Evolutionary conservation across 495 filamentous ascomycete genomes (phyloP), one percentile per base, ranked within the genome.

Genomic region (Hyphodiscus hymeniophilus): DNA sequence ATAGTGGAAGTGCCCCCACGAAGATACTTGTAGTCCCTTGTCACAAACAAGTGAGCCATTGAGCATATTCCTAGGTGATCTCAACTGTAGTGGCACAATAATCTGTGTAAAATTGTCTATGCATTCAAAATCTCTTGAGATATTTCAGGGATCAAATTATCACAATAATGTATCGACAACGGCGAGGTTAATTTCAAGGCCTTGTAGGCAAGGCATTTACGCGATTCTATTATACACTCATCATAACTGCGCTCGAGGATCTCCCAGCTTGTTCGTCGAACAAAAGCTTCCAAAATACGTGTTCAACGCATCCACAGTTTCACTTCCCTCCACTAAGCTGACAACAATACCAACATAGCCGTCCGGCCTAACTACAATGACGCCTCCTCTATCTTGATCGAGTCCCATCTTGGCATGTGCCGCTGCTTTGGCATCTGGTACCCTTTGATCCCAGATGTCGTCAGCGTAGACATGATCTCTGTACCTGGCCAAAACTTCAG

Each of bases 401-500:
- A 94, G 62, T 0, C 89, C 89, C 72, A 94, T 84, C 74, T 91
- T 94, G 40, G 84, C 80, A 69, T 95, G 89, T 21, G 88, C 87
- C 8, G 85, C 71, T 22, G 80, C 86, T 49, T 67, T 68, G 16
- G 84, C 82, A 38, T 81, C 67, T 0, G 84, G 83, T 1, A 85
- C 80, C 11, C 76, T 69, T 35, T 73, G 66, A 62, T 91, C 85
- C 73, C 81, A 83, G 34, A 86, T 73, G 64, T 94, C 85, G 54
- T 95, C 89, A 4, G 87, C 84, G 58, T 94, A 95, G 38, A 95
- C 73, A 62, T 92, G 84, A 55, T 89, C 79, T 51, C 80, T 71
- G 66, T 94, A 94, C 45, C 85, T 70, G 2, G 76, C 79, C 24
- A 91, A 68, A 11, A 85, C 56, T 32, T 73, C 66, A 20, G 88